Base-by-base conservation (phyloP, 176 grass and related monocot genomes). In the Triticum urartu region DNA sequence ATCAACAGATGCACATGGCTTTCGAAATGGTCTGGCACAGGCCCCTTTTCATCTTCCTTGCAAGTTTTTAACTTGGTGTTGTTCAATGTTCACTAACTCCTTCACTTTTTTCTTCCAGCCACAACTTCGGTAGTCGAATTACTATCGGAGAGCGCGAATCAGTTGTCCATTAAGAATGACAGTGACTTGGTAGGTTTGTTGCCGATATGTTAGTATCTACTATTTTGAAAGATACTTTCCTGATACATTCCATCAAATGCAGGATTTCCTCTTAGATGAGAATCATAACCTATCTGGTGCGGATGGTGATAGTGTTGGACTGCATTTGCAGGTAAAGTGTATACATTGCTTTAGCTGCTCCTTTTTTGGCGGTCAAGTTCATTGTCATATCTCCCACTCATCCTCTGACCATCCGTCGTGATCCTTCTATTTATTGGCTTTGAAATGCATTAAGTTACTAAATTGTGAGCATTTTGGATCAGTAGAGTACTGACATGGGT, bases 231-330 rank as follows among this genome's bases (percentile, higher is more conserved):
- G 1, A n/a, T 20, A 21, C 77, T 80, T 91, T 11, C 24, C 80
- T 68, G 22, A 66, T 30, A 15, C 28, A n/a, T 84, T 87, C 11
- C 7, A 58, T 79, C 40, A 45, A 87, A 78, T 88, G 67, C 85
- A 94, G 95, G 90, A 93, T 76, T 90, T 93, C 39, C 86, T 93
- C 85, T 91, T 97, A 74, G 92, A 94, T 75, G 87, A 91, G 66
- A 92, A 94, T 38, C 81, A 86, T 72, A 97, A 62, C 67, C 84
- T 89, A 52, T 88, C 86, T 22, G 87, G 91, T 68, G 85, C 85
- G 7, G 89, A 92, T 48, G 62, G 42, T 40, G 88, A 79, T 79
- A 92, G 82, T 88, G 87, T 74, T 64, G 85, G 81, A 86, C 86
- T 85, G 52, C 67, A 11, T 62, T 86, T 88, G 74, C 92, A 83